Base-by-base conservation (phyloP, 148 eudicot species). In the Amaranthus palmeri region DNA sequence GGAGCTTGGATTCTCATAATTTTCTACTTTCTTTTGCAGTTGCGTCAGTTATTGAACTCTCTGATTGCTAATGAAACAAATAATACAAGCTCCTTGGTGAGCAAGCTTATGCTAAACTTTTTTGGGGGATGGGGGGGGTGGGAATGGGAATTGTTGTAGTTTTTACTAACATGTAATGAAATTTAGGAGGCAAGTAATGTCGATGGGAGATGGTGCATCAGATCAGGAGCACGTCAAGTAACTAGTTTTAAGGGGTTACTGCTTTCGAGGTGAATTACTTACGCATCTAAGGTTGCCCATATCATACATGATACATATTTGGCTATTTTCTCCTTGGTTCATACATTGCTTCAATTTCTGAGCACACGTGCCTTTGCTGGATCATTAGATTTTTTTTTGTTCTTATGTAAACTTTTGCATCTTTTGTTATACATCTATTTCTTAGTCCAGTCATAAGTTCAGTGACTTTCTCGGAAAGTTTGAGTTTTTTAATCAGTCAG, bases 171-270 rank as follows among this genome's bases (percentile, higher is more conserved):
- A 53, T 73, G 68, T 61, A 46, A 54, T 66, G 54, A 70, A 64
- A 58, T 82, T 72, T 83, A 95, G 98, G 96, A 95, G 84, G 86
- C 90, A 63, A 84, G 85, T 67, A 86, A 89, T 72, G 68, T 85
- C 73, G 86, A 88, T 78, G 98, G 98, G 64, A 88, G 98, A 79
- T 86, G 92, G 91, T 95, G 98, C 78, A 74, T 95, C 74, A 85
- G 74, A 76, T 85, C 92, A 78, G 82, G 82, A 54, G 71, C 81
- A 72, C 85, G 85, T 72, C 80, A 75, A 45, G 73, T 71, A 42
- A 72, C 81, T 71, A 83, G 77, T 78, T 79, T 91, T 76, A 85
- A 88, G 69, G 98, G 98, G 59, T 81, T 95, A 72, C 73, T 95
- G 76, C 79, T 95, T 73, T 86, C 96, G 76, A 95, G 98, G 98